phyloP scores from a whole-genome alignment of 2,329 filamentous ascomycete genomes.

The Fusarium sp. region DNA sequence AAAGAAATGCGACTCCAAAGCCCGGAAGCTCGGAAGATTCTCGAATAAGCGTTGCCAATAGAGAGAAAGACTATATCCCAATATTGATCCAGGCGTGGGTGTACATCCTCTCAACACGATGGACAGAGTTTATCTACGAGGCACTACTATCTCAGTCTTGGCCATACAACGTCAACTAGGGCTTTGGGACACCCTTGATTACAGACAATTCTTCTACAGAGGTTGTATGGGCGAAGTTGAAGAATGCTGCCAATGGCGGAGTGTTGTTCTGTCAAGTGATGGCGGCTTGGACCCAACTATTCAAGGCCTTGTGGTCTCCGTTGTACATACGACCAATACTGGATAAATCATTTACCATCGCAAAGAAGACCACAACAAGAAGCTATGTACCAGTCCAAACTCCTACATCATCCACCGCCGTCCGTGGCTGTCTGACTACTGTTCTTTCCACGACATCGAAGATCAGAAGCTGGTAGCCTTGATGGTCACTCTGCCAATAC shows the following conservation, averaged over 20 bases:
- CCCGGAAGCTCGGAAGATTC: too few relatives aligned
- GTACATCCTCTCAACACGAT: not conserved
- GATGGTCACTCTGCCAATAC: not conserved
- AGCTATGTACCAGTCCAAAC: not conserved
- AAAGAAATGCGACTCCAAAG: not conserved
- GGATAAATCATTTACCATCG: not conserved
- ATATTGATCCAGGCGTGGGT: not conserved
- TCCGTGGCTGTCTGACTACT: not conserved
- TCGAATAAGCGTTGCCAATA: not conserved
- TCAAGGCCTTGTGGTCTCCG: not conserved
- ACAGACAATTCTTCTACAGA: too few relatives aligned
- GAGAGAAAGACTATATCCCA: not conserved
- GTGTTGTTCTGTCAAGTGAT: not conserved
- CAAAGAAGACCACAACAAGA: not conserved
- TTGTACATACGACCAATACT: not conserved
- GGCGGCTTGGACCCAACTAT: not conserved
- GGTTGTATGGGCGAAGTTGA: too few relatives aligned
- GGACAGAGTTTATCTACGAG: not conserved
- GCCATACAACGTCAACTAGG: not conserved
- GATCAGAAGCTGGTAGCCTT: not conserved
- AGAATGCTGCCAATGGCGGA: not conserved
- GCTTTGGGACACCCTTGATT: not conserved
- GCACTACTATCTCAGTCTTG: not conserved
- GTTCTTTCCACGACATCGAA: fast-evolving
- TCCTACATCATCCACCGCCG: not conserved